Evolutionary conservation across 371 early-diverging fungal species (phyloP).

Genomic region (Rhizopus arrhizus): DNA sequence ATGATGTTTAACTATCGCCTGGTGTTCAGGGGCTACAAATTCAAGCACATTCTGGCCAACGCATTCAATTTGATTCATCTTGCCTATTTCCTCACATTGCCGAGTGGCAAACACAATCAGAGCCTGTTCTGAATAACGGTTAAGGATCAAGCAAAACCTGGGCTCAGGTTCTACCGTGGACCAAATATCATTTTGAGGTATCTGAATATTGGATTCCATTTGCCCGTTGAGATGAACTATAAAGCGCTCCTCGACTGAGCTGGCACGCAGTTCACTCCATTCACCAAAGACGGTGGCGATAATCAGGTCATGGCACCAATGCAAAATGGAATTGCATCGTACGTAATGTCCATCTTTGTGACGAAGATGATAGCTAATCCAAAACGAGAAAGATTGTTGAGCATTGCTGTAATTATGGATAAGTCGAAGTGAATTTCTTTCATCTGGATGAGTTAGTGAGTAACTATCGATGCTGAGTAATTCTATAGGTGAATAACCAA

Average conservation of each 20-base stretch:
- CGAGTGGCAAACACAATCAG: slow-evolving; percentile 30
- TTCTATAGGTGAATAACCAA: slow-evolving; percentile 59
- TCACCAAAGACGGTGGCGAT: slow-evolving; percentile 31
- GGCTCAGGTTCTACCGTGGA: slow-evolving; percentile 14
- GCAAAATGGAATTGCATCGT: slow-evolving; percentile 32
- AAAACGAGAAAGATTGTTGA: slow-evolving; percentile 48
- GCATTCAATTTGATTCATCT: slow-evolving; percentile 4
- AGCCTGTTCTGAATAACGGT: slow-evolving; percentile 15
- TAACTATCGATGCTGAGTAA: slow-evolving; percentile 50
- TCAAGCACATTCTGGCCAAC: slow-evolving; percentile 21
- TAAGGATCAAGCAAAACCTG: slow-evolving; percentile 30
- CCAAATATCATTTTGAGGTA: background rate
- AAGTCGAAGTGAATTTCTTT: slow-evolving; percentile 34
- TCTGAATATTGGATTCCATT: slow-evolving; percentile 15
- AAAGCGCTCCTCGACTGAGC: slow-evolving; percentile 38
- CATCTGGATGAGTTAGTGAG: slow-evolving; percentile 48
- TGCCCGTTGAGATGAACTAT: slow-evolving; percentile 24
- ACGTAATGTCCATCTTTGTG: slow-evolving; percentile 45
- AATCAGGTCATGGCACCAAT: slow-evolving; percentile 44
- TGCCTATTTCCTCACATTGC: slow-evolving; percentile 14
- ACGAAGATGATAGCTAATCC: slow-evolving; percentile 33
- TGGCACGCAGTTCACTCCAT: slow-evolving; percentile 17
- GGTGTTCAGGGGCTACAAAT: slow-evolving; percentile 13
- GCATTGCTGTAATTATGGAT: slow-evolving; percentile 48
- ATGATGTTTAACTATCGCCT: slow-evolving; percentile 11